A percentile compares a stretch with the other conserved stretches of the same genome.
phyloP scores from a whole-genome alignment of 2,329 filamentous ascomycete species.

The Aplosporella prunicola region DNA sequence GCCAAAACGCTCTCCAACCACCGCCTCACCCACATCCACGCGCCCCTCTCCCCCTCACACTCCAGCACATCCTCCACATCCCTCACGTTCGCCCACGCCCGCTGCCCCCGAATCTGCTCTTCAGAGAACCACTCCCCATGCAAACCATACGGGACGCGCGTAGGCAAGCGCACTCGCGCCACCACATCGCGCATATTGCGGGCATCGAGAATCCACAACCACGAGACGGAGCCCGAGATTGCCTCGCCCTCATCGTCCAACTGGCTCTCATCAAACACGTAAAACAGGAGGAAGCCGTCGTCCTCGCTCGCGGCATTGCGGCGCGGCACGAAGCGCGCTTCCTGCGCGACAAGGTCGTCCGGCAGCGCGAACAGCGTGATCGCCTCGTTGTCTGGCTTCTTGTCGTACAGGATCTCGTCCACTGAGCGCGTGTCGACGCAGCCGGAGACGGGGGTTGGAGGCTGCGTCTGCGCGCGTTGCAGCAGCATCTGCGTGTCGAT shows the following conservation, averaged over 20 bases:
- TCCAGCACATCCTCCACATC: conserved; percentile 17
- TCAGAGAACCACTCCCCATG: conserved; percentile 55
- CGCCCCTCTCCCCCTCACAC: conserved; percentile 12
- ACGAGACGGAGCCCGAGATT: conserved; percentile 35
- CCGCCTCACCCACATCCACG: conserved; percentile 23
- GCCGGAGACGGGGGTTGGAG: conserved; percentile 45
- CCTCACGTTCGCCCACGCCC: conserved; percentile 26
- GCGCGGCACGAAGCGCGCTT: conserved; percentile 54
- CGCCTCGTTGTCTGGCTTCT: conserved; percentile 23
- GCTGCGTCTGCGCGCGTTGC: conserved; percentile 37
- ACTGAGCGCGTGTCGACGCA: conserved; percentile 52
- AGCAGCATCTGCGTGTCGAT: conserved; percentile 49
- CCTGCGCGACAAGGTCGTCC: conserved; percentile 53
- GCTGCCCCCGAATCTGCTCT: conserved; percentile 43
- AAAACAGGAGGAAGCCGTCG: conserved; percentile 58
- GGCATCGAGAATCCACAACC: conserved; percentile 62
- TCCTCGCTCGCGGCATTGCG: conserved; percentile 42
- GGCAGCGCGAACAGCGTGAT: conserved; percentile 55
- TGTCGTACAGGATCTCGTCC: conserved; percentile 39
- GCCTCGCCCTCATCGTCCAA: conserved; percentile 44
- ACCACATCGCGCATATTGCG: conserved; percentile 52
- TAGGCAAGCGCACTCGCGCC: conserved; percentile 50
- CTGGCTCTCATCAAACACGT: conserved; percentile 61
- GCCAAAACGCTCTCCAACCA: conserved; percentile 17
- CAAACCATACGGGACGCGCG: conserved; percentile 60